These are phyloP conservation scores for Quercus gilva DNA, from an alignment of 306 rosid species.

Conservation along the genomic window DNA sequence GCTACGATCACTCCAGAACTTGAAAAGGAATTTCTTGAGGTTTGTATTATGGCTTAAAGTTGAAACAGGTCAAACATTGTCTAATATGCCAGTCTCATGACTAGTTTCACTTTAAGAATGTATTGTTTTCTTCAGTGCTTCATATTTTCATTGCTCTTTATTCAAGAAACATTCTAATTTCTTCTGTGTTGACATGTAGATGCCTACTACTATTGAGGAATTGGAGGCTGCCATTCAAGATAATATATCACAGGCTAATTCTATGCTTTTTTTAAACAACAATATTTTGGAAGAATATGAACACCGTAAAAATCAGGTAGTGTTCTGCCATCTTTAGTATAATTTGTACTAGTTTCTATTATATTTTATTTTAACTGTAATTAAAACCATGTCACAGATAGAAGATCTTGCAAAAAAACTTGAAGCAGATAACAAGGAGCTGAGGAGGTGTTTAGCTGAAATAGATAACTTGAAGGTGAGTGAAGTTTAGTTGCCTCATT, in stretches of 20 bases:
- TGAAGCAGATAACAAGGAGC: constrained; percentile 66
- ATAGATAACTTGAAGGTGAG: constrained; percentile 68
- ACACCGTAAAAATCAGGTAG: constrained; percentile 69
- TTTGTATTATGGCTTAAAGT: constrained; percentile 27
- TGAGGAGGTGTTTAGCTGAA: constrained; percentile 43
- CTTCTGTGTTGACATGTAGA: constrained; percentile 39
- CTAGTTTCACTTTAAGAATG: no score
- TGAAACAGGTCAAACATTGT: background rate
- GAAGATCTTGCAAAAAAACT: constrained; percentile 55
- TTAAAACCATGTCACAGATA: constrained; percentile 50
- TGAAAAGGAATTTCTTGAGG: constrained; percentile 85
- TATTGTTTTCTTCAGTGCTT: background rate
- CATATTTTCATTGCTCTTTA: background rate
- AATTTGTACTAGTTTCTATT: background rate
- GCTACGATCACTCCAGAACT: constrained; percentile 70
- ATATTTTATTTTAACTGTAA: background rate
- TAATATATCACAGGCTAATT: constrained; percentile 70
- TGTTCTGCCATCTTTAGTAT: background rate
- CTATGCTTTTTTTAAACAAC: constrained; percentile 70
- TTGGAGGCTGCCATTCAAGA: constrained; percentile 85
- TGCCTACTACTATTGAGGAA: constrained; percentile 95
- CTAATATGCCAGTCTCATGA: background rate
- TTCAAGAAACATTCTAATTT: constrained; percentile 3
- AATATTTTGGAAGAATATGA: constrained; percentile 81
- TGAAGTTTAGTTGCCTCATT: constrained; percentile 13